Percentiles rank a stretch among this genome's conserved stretches.
Evolutionary conservation across 2,329 filamentous ascomycete genomes (phyloP).

Genomic region (Lasiodiplodia sp.): DNA sequence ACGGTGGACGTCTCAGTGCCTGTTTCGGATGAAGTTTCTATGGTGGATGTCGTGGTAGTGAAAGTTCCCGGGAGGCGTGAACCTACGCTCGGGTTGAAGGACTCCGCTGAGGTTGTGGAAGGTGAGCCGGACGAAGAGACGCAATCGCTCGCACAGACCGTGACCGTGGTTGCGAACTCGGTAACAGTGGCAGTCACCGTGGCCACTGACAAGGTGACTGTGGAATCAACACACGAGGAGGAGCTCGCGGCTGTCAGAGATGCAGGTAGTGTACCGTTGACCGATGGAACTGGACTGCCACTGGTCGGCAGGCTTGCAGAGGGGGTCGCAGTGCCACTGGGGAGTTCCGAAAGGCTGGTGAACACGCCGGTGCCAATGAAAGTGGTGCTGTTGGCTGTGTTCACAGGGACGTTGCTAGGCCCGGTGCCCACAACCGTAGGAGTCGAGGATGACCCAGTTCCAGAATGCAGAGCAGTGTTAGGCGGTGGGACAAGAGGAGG

Average conservation of each 20-base stretch:
- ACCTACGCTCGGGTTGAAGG: constrained; percentile 18
- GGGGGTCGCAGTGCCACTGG: background rate
- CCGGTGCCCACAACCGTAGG: background rate
- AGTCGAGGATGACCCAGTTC: background rate
- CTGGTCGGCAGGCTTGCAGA: background rate
- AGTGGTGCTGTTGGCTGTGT: constrained; percentile 8
- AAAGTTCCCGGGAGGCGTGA: background rate
- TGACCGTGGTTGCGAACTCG: constrained; percentile 10
- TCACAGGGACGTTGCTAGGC: background rate
- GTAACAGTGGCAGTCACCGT: constrained; percentile 32
- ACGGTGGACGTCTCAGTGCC: background rate
- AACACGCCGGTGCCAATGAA: background rate
- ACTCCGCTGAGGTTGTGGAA: constrained; percentile 8
- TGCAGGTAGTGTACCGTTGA: constrained; percentile 14
- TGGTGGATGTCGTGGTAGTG: constrained; percentile 14
- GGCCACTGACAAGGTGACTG: constrained; percentile 7
- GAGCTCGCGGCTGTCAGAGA: background rate
- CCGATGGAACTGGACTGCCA: background rate
- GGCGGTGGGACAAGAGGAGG: background rate
- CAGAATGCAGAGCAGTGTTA: too few species aligned
- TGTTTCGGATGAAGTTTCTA: background rate
- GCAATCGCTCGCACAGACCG: constrained; percentile 22
- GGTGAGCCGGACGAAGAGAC: constrained; percentile 4
- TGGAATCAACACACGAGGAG: constrained; percentile 7
- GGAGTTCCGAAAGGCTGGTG: background rate